Base-by-base conservation (phyloP, 331 rosid genomes). In the Stylosanthes scabra region DNA sequence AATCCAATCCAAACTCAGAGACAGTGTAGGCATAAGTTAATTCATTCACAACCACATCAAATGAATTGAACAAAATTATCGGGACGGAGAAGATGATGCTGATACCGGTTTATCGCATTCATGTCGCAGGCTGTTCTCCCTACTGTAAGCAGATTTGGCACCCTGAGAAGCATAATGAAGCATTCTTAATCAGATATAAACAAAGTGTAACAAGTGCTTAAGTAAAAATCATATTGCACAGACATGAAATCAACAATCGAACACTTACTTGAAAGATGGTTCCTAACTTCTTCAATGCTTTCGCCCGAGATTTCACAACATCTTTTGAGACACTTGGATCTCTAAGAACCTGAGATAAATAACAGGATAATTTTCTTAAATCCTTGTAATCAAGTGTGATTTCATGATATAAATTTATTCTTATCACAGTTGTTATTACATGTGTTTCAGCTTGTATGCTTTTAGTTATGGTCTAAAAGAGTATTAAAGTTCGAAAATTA, bases 81-180 rank as follows among this genome's bases (percentile, higher is more conserved):
- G 89, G 0, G 90, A 80, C 3, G 97, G 58, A 60, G 99, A 77
- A 69, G 83, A 75, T 5, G 64, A 31, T 31, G 37, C 5, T 31
- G 37, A 31, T 31, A 2, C 3, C 5, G 37, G 37, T 31, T 2
- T 31, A 3, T 46, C 74, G 25, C 59, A 60, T 86, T 95, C 99
- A 65, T 12, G 91, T 76, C 96, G 95, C 63, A 95, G 88, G 77
- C 97, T 95, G 88, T 86, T 80, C 70, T 90, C 96, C 86, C 99
- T 83, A 59, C 75, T 70, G 82, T 85, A 91, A 63, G 85, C 68
- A 69, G 80, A 72, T 82, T 85, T 87, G 34, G 92, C 97, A 68
- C 99, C 99, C 99, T 91, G 81, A 56, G 34, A 84, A 80, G 75
- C 39, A 74, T 70, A 62, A 20, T 8, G 57, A 68, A 50, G 40